A percentile compares a stretch with the other conserved stretches of the same genome.
These are phyloP conservation scores for Cyanidioschyzon merolae DNA, from an alignment of 23 red algal genomes.

Conservation along the genomic window DNA sequence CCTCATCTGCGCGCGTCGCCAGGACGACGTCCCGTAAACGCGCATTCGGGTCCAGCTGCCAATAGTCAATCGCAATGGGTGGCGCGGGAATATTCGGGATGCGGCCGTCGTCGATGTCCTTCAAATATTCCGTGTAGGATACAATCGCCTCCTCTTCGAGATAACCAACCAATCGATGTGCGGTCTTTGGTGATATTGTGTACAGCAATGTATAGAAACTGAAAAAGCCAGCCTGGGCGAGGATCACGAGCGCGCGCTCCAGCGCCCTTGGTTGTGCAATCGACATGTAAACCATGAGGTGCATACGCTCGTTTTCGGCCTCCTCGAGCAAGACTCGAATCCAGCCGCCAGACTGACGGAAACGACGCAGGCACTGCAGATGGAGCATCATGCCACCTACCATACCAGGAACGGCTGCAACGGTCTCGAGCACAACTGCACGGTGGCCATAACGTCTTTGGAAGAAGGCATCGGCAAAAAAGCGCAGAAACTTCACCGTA, in stretches of 20 bases:
- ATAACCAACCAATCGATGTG: slow-evolving; percentile 89
- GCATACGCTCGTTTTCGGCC: slow-evolving; percentile 94
- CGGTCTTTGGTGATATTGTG: slow-evolving; percentile 34
- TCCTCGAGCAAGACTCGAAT: slow-evolving; percentile 79
- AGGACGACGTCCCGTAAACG: slow-evolving; percentile 82
- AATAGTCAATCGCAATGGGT: slow-evolving; percentile 75
- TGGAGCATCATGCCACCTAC: slow-evolving; percentile 66
- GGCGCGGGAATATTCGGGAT: slow-evolving; percentile 77
- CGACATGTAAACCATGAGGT: slow-evolving; percentile 77
- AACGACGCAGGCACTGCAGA: slow-evolving; percentile 60
- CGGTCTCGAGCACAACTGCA: slow-evolving; percentile 88
- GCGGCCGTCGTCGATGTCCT: slow-evolving; percentile 62
- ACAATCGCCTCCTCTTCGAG: slow-evolving; percentile 86
- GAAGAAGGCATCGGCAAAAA: slow-evolving; percentile 80
- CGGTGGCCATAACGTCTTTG: slow-evolving; percentile 79
- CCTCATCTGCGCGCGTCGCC: slow-evolving; percentile 76
- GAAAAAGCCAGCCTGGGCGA: slow-evolving; percentile 71
- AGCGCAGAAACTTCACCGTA: slow-evolving; percentile 60
- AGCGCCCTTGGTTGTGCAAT: slow-evolving; percentile 53
- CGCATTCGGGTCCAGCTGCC: slow-evolving; percentile 45
- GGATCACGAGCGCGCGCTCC: slow-evolving; percentile 64
- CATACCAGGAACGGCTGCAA: slow-evolving; percentile 88
- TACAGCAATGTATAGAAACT: slow-evolving; percentile 72
- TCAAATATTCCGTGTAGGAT: slow-evolving; percentile 83
- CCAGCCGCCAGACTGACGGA: slow-evolving; percentile 57